phyloP scores from a whole-genome alignment of 495 filamentous ascomycete genomes.

The Extremus antarcticus region DNA sequence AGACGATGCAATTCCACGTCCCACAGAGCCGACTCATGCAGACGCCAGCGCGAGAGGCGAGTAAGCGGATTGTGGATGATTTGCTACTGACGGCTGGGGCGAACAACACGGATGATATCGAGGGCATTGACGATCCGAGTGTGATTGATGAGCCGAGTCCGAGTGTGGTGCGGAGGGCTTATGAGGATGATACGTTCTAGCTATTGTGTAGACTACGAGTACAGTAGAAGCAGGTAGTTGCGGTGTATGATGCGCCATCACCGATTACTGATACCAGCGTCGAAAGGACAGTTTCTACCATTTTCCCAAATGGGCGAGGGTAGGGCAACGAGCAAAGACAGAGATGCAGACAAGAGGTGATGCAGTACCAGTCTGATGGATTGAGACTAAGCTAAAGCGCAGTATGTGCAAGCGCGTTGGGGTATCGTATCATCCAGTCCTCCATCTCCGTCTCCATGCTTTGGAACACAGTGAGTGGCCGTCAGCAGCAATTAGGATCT shows the following conservation, averaged over 20 bases:
- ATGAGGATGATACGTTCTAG: slow-evolving; percentile 20
- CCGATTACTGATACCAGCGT: no score
- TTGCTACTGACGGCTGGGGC: slow-evolving; percentile 76
- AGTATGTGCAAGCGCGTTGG: neutral
- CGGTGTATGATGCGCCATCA: no score
- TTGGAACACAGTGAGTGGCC: no score
- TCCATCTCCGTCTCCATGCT: neutral
- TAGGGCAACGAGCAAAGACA: no score
- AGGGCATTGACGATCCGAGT: slow-evolving; percentile 7
- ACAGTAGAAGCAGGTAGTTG: no score
- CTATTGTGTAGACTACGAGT: no score
- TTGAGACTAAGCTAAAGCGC: no score
- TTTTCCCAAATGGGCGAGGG: no score
- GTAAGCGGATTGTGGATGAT: slow-evolving; percentile 83
- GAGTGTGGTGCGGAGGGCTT: slow-evolving; percentile 18
- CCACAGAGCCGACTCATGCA: slow-evolving; percentile 78
- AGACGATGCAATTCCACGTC: slow-evolving; percentile 94
- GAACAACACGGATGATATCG: slow-evolving; percentile 32
- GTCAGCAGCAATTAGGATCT: neutral
- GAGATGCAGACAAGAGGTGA: no score
- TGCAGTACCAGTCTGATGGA: no score
- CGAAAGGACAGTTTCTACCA: no score
- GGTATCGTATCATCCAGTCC: slow-evolving; percentile 6
- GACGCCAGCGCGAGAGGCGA: slow-evolving; percentile 87
- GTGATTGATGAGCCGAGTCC: slow-evolving; percentile 15